A percentile compares a stretch with the other conserved stretches of the same genome.
Conservation (phyloP, 164 flowering plant genomes). For the Kalanchoe fedtschenkoi region DNA sequence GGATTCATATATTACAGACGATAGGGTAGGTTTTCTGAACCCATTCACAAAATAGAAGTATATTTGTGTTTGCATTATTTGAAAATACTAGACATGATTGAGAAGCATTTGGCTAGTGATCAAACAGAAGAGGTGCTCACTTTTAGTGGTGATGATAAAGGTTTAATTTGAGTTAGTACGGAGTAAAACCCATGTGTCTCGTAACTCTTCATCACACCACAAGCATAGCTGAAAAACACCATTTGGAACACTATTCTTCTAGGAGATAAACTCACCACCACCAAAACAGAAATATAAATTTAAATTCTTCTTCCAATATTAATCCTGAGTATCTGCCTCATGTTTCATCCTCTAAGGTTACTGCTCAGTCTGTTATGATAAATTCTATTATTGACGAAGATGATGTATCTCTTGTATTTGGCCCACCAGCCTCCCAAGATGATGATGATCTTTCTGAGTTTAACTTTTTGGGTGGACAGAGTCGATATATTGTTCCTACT, state of each 20-base stretch:
- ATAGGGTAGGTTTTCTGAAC: constrained; percentile 82
- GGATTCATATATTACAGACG: constrained; percentile 65
- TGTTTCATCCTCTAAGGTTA: constrained; percentile 12
- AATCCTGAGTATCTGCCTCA: constrained; percentile 13
- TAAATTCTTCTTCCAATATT: constrained; percentile 4
- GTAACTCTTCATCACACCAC: constrained; percentile 30
- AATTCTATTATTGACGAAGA: constrained; percentile 46
- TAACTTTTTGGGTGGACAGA: constrained; percentile 45
- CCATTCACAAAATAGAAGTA: constrained; percentile 62
- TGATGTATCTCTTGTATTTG: constrained; percentile 87
- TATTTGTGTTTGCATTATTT: constrained; percentile 67
- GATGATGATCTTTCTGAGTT: constrained; percentile 95
- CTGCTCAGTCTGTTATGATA: constrained; percentile 9
- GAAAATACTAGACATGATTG: constrained; percentile 44
- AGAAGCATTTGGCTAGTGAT: constrained; percentile 47
- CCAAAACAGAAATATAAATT: constrained; percentile 19
- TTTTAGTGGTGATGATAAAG: constrained; percentile 39
- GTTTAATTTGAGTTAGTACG: constrained; percentile 88
- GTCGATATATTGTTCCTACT: constrained; percentile 8
- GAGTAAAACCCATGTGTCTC: constrained; percentile 56
- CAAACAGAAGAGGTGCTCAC: constrained; percentile 33
- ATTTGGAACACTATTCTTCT: constrained; percentile 7
- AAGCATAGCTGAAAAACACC: constrained; percentile 45
- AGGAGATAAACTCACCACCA: constrained; percentile 28
- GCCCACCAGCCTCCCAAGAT: no score